Conservation (phyloP, 2,329 filamentous ascomycete genomes). For the Zymoseptoria crescenta region DNA sequence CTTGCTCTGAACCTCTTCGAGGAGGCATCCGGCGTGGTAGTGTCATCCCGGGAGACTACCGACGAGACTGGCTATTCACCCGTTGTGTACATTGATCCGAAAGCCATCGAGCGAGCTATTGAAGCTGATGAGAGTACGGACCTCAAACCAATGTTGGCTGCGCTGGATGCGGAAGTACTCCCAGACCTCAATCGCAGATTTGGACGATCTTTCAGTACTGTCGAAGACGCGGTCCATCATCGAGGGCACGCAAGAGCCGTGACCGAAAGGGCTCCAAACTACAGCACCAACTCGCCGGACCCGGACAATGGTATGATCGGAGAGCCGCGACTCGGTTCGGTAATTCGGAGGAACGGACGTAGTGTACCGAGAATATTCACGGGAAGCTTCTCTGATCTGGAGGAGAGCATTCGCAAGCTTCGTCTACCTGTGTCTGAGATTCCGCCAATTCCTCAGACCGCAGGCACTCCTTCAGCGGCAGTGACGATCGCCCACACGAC, state of each 20-base stretch:
- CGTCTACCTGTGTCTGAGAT: conserved; percentile 10
- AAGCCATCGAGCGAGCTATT: neutral
- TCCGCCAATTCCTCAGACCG: conserved; percentile 3
- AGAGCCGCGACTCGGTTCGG: conserved; percentile 6
- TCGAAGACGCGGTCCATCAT: conserved; percentile 14
- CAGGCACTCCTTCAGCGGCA: neutral
- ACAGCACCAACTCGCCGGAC: conserved; percentile 5
- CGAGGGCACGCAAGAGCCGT: conserved; percentile 11
- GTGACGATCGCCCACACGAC: conserved; percentile 3
- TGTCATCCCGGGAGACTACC: neutral
- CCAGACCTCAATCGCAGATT: neutral
- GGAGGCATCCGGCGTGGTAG: neutral
- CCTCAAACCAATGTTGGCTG: neutral
- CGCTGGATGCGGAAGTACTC: neutral
- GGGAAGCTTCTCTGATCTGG: conserved; percentile 20
- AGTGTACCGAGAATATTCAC: conserved; percentile 21
- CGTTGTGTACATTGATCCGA: neutral
- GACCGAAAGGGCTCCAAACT: conserved; percentile 10
- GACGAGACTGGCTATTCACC: neutral
- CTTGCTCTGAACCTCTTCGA: neutral
- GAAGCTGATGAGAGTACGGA: neutral
- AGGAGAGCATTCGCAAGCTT: conserved; percentile 12
- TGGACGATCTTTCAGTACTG: conserved; percentile 14
- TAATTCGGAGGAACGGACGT: conserved; percentile 4
- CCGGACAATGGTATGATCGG: neutral